Percentiles rank a stretch among this genome's conserved stretches.
phyloP scores from a whole-genome alignment of 2,329 filamentous ascomycete species.

The Neopestalotiopsis sp. region DNA sequence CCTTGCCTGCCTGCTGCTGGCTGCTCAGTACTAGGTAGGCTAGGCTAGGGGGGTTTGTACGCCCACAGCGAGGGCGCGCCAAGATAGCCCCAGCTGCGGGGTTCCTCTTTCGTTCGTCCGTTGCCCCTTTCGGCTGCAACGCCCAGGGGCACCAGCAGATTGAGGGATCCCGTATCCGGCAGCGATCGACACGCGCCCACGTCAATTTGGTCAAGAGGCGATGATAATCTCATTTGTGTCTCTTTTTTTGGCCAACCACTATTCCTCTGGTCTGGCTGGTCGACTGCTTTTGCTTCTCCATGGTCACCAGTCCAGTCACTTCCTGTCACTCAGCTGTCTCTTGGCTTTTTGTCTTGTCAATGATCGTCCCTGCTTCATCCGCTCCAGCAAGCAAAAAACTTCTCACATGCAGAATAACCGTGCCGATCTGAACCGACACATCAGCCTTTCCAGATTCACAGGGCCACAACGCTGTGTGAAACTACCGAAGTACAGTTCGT shows the following conservation, averaged over 20 bases:
- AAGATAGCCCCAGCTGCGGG: neutral
- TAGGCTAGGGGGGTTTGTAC: neutral
- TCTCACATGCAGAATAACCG: neutral
- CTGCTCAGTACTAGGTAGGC: neutral
- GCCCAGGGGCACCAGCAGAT: conserved; percentile 3
- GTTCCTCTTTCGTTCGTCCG: neutral
- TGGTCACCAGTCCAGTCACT: neutral
- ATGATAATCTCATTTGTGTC: neutral
- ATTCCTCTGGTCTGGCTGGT: neutral
- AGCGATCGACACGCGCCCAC: conserved; percentile 3
- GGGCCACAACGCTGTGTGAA: neutral
- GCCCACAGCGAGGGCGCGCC: neutral
- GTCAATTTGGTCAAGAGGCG: neutral
- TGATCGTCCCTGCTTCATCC: neutral
- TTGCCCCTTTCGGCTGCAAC: neutral
- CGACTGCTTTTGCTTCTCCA: neutral
- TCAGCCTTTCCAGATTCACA: neutral
- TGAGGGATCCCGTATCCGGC: neutral
- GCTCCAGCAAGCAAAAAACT: neutral
- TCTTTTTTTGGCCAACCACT: neutral
- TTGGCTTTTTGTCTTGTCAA: neutral
- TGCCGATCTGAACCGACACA: conserved; percentile 1
- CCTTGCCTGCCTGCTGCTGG: too few relatives aligned
- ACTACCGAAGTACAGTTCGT: neutral
- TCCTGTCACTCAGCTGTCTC: neutral